These are phyloP conservation scores for Didymella lethalis DNA, from an alignment of 2,329 filamentous ascomycete genomes.

Conservation along the genomic window DNA sequence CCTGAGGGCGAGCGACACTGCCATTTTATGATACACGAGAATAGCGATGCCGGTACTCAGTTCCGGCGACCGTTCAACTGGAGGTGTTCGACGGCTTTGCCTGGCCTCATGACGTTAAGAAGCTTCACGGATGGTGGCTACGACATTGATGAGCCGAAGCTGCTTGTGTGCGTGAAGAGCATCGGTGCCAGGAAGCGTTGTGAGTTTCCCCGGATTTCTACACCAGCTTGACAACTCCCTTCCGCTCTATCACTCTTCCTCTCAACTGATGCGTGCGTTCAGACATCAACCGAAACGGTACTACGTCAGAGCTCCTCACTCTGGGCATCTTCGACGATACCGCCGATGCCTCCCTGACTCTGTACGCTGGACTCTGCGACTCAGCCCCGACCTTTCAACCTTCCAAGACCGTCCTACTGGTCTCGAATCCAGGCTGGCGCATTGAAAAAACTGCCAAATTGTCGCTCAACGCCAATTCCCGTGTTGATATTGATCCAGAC, in stretches of 20 bases:
- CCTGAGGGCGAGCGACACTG: constrained; percentile 64
- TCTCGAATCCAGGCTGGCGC: constrained; percentile 56
- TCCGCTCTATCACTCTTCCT: background rate
- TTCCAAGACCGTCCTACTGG: constrained; percentile 60
- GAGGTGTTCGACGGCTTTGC: constrained; percentile 47
- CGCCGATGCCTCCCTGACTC: constrained; percentile 59
- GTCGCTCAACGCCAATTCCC: constrained; percentile 55
- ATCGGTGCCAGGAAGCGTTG: constrained; percentile 62
- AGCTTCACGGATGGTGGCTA: constrained; percentile 63
- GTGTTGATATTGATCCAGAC: constrained; percentile 64
- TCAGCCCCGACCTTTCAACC: constrained; percentile 58
- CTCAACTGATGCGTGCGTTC: background rate
- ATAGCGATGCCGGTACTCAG: constrained; percentile 53
- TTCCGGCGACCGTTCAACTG: constrained; percentile 59
- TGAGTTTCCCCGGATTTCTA: constrained; percentile 27
- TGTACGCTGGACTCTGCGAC: constrained; percentile 62
- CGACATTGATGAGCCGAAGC: constrained; percentile 60
- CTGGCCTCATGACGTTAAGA: constrained; percentile 64
- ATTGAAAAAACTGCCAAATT: constrained; percentile 48
- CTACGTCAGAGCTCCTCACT: constrained; percentile 57
- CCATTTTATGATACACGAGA: constrained; percentile 63
- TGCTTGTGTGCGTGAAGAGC: constrained; percentile 67
- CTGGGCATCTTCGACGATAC: constrained; percentile 67
- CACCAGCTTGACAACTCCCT: background rate
- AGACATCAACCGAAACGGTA: constrained; percentile 59